Evolutionary conservation across 139 green algal genomes (phyloP).

Genomic region (Astrephomene gubernaculifera): DNA sequence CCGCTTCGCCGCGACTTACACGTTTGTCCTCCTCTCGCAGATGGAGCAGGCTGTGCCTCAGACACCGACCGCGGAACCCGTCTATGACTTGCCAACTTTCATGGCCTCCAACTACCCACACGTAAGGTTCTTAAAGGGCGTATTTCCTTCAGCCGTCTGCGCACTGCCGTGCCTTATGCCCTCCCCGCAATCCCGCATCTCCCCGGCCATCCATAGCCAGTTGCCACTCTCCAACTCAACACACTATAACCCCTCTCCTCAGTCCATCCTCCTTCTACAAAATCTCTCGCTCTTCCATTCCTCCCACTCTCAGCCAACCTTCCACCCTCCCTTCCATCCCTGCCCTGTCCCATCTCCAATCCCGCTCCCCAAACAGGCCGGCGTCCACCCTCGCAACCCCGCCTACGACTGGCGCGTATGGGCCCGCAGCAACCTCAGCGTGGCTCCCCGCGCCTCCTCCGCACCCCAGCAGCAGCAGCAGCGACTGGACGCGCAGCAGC

Average conservation of each 20-base stretch:
- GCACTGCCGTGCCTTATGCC: no score
- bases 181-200: no score
- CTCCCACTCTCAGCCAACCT: no score
- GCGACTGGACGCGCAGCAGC: background rate
- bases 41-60: background rate
- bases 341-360: no score
- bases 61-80: background rate
- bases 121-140: no score
- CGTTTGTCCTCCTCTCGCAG: background rate
- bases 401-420: conserved; percentile 28
- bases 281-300: no score
- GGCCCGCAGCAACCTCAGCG: background rate
- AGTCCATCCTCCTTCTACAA: no score
- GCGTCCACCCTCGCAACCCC: conserved; percentile 1
- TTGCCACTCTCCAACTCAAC: no score
- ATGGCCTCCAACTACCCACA: background rate
- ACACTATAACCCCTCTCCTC: no score
- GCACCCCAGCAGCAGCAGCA: conserved; percentile 7
- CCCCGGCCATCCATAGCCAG: no score
- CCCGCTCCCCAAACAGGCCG: background rate
- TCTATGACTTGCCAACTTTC: conserved; percentile 36
- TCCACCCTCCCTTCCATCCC: no score
- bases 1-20: background rate
- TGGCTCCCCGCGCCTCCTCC: background rate
- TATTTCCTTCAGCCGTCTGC: no score